phyloP scores from a whole-genome alignment of 805 yeast genomes.

The Saturnispora silvae region DNA sequence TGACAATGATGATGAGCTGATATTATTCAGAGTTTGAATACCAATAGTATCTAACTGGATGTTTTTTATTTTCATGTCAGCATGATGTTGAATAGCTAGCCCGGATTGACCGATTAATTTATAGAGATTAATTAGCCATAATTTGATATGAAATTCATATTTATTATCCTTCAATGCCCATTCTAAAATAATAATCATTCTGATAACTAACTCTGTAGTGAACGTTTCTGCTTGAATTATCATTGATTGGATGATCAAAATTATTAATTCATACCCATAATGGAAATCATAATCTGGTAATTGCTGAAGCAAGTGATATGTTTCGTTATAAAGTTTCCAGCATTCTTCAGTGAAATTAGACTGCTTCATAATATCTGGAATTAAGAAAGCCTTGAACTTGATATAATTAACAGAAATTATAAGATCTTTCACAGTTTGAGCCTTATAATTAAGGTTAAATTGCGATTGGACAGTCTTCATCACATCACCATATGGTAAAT shows the following conservation, averaged over 20 bases:
- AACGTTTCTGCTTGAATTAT: conserved; percentile 3
- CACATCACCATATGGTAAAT: not conserved
- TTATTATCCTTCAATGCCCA: conserved; percentile 43
- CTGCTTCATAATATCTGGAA: conserved; percentile 16
- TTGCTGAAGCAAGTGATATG: conserved; percentile 26
- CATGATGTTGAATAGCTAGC: conserved; percentile 40
- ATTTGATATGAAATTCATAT: conserved; percentile 59
- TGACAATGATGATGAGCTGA: conserved; percentile 29
- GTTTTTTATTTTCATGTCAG: conserved; percentile 52
- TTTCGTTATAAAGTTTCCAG: conserved; percentile 30
- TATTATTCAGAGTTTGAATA: conserved; percentile 39
- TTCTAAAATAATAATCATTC: conserved; percentile 48
- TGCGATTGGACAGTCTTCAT: conserved; percentile 9
- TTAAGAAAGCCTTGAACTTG: conserved; percentile 35
- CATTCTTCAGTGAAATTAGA: conserved; percentile 23
- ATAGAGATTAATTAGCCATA: conserved; percentile 64
- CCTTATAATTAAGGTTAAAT: conserved; percentile 5
- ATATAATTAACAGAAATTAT: conserved; percentile 22
- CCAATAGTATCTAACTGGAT: conserved; percentile 67
- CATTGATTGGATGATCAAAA: conserved; percentile 39
- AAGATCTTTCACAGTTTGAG: conserved; percentile 16
- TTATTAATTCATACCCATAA: conserved; percentile 53
- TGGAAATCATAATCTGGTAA: conserved; percentile 60
- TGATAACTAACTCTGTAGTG: conserved; percentile 23
- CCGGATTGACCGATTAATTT: conserved; percentile 43